These are phyloP conservation scores for Tolypocladium ophioglossoides DNA, from an alignment of 2,329 filamentous ascomycete genomes.

Conservation along the genomic window DNA sequence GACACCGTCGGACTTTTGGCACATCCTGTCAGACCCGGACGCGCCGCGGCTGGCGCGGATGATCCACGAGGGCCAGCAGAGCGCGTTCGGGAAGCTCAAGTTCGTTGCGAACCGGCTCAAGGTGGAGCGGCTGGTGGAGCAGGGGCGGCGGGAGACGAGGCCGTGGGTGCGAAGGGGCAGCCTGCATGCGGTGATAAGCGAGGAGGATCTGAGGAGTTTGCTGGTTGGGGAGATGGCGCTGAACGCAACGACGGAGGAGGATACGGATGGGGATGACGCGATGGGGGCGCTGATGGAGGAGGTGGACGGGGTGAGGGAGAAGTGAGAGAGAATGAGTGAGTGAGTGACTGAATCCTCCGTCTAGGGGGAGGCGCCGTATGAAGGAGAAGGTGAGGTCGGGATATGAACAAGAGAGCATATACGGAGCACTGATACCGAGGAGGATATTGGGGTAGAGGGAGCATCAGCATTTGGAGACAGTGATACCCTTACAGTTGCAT, in stretches of 20 bases:
- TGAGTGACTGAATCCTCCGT: neutral
- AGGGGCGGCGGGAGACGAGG: slow-evolving; percentile 43
- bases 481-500: neutral
- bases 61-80: slow-evolving; percentile 84
- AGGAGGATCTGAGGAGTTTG: slow-evolving; percentile 46
- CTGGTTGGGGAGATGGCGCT: slow-evolving; percentile 25
- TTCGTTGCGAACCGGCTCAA: slow-evolving; percentile 84
- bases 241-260: slow-evolving; percentile 26
- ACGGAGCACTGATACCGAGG: neutral
- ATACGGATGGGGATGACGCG: slow-evolving; percentile 22
- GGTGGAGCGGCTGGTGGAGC: slow-evolving; percentile 61
- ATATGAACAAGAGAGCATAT: neutral
- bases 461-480: neutral
- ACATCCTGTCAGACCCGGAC: slow-evolving; percentile 78
- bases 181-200: slow-evolving; percentile 49
- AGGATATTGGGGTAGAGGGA: neutral
- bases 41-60: slow-evolving; percentile 68
- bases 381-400: neutral
- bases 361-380: too few relatives aligned
- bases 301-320: neutral
- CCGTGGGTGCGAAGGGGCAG: slow-evolving; percentile 36
- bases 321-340: neutral
- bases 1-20: slow-evolving; percentile 65
- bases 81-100: slow-evolving; percentile 81
- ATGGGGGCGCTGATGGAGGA: slow-evolving; percentile 10